phyloP scores from a whole-genome alignment of 2,329 filamentous ascomycete species.

The Trichoderma koningiopsis region DNA sequence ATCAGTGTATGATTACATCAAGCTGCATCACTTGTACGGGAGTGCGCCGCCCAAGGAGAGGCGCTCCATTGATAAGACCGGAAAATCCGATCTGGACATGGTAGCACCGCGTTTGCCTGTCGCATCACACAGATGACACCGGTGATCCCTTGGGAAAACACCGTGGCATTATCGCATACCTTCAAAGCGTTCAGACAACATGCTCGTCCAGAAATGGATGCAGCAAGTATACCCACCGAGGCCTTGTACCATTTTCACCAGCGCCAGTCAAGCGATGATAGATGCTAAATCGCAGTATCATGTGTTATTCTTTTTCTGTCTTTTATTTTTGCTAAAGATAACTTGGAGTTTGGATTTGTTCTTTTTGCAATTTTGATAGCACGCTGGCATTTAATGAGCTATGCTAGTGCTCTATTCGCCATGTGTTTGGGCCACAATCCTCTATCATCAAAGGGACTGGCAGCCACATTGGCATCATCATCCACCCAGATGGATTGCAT shows the following conservation, averaged over 20 bases:
- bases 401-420: not conserved
- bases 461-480: not conserved
- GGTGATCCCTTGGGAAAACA: not conserved
- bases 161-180: not conserved
- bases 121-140: constrained; percentile 18
- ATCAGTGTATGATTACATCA: constrained; percentile 71
- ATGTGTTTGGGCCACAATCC: not conserved
- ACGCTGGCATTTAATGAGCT: not conserved
- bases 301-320: not conserved
- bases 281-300: constrained; percentile 14
- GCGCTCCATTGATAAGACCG: constrained; percentile 4
- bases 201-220: not conserved
- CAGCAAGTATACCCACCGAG: not conserved
- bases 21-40: constrained; percentile 62
- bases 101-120: constrained; percentile 18
- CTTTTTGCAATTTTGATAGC: not conserved
- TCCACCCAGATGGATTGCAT: not conserved
- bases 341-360: not conserved
- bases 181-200: not conserved
- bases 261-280: constrained; percentile 5
- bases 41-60: constrained; percentile 38
- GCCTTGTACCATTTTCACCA: constrained; percentile 10
- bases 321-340: not conserved
- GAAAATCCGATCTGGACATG: constrained; percentile 9
- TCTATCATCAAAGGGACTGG: not conserved